Percentiles rank a stretch among this genome's conserved stretches.
These are phyloP conservation scores for Dryadomyces sulphureus DNA, from an alignment of 2,329 filamentous ascomycete species.

Conservation along the genomic window DNA sequence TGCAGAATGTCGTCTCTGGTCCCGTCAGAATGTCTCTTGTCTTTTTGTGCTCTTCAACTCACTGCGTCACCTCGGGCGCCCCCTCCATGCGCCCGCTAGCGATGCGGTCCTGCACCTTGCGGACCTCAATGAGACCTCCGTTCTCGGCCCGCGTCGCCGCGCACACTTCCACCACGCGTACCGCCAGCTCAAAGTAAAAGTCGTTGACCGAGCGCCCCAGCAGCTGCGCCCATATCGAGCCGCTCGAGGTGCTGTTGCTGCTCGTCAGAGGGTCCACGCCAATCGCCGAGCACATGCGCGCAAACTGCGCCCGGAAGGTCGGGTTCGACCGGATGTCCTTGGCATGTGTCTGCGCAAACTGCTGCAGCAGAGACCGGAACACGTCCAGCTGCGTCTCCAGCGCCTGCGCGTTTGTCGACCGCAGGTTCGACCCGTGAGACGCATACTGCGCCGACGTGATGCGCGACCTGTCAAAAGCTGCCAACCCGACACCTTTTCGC, in stretches of 20 bases:
- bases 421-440: slow-evolving; percentile 75
- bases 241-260: slow-evolving; percentile 33
- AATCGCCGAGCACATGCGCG: slow-evolving; percentile 94
- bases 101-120: slow-evolving; percentile 65
- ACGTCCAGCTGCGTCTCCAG: slow-evolving; percentile 88
- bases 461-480: slow-evolving; percentile 73
- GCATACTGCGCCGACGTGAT: slow-evolving; percentile 83
- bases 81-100: slow-evolving; percentile 60
- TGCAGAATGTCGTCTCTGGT: slow-evolving; percentile 83
- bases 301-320: slow-evolving; percentile 89
- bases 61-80: slow-evolving; percentile 67
- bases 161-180: slow-evolving; percentile 90
- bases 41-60: no score
- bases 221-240: slow-evolving; percentile 83
- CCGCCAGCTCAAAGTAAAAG: slow-evolving; percentile 95
- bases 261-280: slow-evolving; percentile 88
- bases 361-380: slow-evolving; percentile 88
- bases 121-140: slow-evolving; percentile 74
- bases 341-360: slow-evolving; percentile 87
- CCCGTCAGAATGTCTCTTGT: no score
- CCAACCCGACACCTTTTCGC: slow-evolving; percentile 76
- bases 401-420: slow-evolving; percentile 67
- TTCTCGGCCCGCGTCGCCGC: slow-evolving; percentile 77
- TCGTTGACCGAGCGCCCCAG: slow-evolving; percentile 87
- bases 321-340: slow-evolving; percentile 94